A percentile compares a stretch with the other conserved stretches of the same genome.
phyloP scores from a whole-genome alignment of 805 yeast species.

The Metschnikowia baotianmanensis region DNA sequence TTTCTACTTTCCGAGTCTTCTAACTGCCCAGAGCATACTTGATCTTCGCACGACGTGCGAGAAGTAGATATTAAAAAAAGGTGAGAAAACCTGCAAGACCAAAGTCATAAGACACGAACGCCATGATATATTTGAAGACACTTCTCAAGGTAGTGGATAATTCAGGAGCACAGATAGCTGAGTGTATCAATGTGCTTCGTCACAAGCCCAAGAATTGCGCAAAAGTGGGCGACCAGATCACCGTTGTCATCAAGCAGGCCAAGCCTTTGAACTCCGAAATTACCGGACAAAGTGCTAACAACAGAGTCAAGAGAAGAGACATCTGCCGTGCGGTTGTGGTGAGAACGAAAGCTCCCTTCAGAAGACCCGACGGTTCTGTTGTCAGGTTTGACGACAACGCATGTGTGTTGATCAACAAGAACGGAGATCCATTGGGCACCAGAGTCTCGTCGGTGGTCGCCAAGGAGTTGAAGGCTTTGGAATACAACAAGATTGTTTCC shows the following conservation, averaged over 20 bases:
- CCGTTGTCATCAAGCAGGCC: conserved; percentile 91
- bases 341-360: conserved; percentile 76
- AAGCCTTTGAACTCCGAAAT: conserved; percentile 68
- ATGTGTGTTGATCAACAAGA: conserved; percentile 89
- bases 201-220: conserved; percentile 86
- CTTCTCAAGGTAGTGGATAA: conserved; percentile 89
- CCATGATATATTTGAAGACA: conserved; percentile 86
- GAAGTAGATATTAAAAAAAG: conserved; percentile 7
- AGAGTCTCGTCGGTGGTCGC: conserved; percentile 91
- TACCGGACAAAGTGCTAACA: conserved; percentile 70
- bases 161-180: conserved; percentile 92
- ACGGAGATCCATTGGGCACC: conserved; percentile 91
- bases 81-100: not conserved
- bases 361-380: conserved; percentile 83
- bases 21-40: too few relatives aligned
- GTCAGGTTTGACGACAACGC: conserved; percentile 95
- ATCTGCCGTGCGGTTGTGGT: conserved; percentile 94
- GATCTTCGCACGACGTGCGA: conserved; percentile 13
- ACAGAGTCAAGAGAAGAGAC: conserved; percentile 91
- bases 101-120: conserved; percentile 2
- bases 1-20: too few relatives aligned
- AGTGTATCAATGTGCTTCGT: conserved; percentile 91
- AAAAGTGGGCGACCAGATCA: conserved; percentile 85
- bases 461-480: conserved; percentile 79
- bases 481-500: conserved; percentile 81